Evolutionary conservation across 805 yeast genomes (phyloP).

Genomic region (Lipomyces yamadae): DNA sequence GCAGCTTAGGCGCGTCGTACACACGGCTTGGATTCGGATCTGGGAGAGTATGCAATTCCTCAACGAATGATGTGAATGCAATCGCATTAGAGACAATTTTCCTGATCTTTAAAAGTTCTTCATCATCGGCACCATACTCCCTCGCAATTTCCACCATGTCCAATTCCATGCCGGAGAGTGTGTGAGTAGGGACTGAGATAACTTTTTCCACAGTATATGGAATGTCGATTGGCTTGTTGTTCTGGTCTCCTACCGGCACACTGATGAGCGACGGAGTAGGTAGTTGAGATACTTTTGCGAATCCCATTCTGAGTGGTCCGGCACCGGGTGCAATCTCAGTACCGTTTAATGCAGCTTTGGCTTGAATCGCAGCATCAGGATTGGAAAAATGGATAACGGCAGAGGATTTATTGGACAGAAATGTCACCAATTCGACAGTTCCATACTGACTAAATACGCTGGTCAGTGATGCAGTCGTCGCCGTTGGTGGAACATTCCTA

Average conservation of each 20-base stretch:
- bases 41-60: conserved; percentile 63
- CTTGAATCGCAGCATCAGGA: conserved; percentile 76
- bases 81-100: conserved; percentile 44
- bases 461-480: conserved; percentile 60
- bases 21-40: conserved; percentile 69
- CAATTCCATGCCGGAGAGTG: conserved; percentile 40
- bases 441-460: conserved; percentile 70
- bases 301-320: conserved; percentile 74
- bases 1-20: conserved; percentile 83
- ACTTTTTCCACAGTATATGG: conserved; percentile 32
- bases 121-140: conserved; percentile 46
- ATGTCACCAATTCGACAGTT: conserved; percentile 60
- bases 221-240: conserved; percentile 21
- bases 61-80: conserved; percentile 36
- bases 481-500: conserved; percentile 73
- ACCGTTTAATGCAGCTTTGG: conserved; percentile 78
- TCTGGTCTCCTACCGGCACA: not conserved
- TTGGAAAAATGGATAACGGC: conserved; percentile 75
- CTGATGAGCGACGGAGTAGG: not conserved
- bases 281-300: conserved; percentile 67
- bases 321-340: conserved; percentile 81
- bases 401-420: conserved; percentile 52
- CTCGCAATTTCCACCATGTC: conserved; percentile 44
- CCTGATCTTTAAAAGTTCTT: conserved; percentile 41
- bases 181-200: conserved; percentile 38